Percentiles rank a stretch among this genome's conserved stretches.
phyloP scores from a whole-genome alignment of 2,329 filamentous ascomycete genomes.

The Colletotrichum eleusines region DNA sequence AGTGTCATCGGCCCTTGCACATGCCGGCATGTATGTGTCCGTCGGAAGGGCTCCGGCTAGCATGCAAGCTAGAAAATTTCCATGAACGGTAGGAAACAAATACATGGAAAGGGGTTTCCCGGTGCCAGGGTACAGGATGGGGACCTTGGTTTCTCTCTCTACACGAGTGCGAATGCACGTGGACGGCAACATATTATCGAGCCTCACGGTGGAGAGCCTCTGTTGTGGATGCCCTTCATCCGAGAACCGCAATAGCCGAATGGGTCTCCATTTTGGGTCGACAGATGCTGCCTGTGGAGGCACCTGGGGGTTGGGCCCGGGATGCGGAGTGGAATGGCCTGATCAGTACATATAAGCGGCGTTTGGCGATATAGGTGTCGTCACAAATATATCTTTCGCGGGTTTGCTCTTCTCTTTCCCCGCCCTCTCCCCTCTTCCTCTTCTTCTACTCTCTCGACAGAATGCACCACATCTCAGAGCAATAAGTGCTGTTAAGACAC shows the following conservation, averaged over 20 bases:
- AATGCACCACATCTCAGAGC: background rate
- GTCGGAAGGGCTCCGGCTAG: conserved; percentile 21
- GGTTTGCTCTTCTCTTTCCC: background rate
- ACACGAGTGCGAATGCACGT: background rate
- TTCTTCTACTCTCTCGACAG: background rate
- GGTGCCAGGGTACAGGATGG: conserved; percentile 11
- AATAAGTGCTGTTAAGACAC: conserved; percentile 11
- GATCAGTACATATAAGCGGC: conserved; percentile 14
- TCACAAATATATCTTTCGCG: background rate
- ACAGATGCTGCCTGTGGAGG: conserved; percentile 32
- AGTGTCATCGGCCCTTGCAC: conserved; percentile 34
- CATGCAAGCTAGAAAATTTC: conserved; percentile 2
- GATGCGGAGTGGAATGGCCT: conserved; percentile 35
- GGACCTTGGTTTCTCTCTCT: conserved; percentile 12
- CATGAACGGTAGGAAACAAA: conserved; percentile 14
- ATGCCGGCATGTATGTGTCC: conserved; percentile 26
- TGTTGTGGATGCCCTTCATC: conserved; percentile 34
- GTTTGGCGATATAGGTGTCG: conserved; percentile 1
- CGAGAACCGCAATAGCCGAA: conserved; percentile 40
- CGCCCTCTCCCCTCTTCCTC: background rate
- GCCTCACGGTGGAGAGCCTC: conserved; percentile 38
- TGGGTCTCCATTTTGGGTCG: conserved; percentile 25
- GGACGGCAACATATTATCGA: conserved; percentile 32
- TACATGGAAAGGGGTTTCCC: conserved; percentile 21
- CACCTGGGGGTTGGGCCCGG: conserved; percentile 23